Evolutionary conservation across 768 basidiomycete genomes (phyloP), one percentile per base, ranked within the genome.

Genomic region (Kwoniella bestiolae): DNA sequence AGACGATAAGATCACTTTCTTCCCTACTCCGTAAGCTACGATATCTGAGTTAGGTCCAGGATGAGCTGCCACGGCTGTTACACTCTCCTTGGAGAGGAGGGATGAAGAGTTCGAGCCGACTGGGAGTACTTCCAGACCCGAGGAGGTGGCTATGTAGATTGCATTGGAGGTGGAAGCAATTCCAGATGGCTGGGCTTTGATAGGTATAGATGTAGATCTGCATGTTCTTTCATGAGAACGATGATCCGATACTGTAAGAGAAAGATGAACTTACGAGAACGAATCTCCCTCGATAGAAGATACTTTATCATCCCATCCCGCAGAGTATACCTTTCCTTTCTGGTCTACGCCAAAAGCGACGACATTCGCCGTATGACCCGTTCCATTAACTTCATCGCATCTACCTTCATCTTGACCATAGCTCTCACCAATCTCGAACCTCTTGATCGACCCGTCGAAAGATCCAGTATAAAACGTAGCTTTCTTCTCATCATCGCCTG

Each of bases 401-500:
- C 78, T 72, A 8, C 76, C 74, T 26, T 75, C 66, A 4, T 60
- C 63, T 14, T 67, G 68, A 5, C 85, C 86, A 59, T 84, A 84
- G 34, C 84, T 84, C 2, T 82, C 79, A 8, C 72, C 72, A 2
- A 77, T 52, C n/a, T 56, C 49, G 68, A 80, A 79, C 4, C 67
- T 61, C 61, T 76, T 76, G 41, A 79, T 64, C 0, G 83, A 72
- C 0, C 84, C 82, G 16, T 87, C 85, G 76, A 89, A 91, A 1
- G 88, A 88, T 18, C 93, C 93, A 0, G 88, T 86, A 62, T 93
- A 83, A 83, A 95, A 91, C 0, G 91, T 92, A n/a, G 77, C 51
- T 7, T 66, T 69, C 45, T 76, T 71, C 25, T 67, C 65, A 18
- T 46, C 55, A 11, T 47, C 53, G 2, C 67, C 67, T 35, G 64